phyloP scores from a whole-genome alignment of 2,329 filamentous ascomycete genomes.

The Plectosphaerella plurivora region DNA sequence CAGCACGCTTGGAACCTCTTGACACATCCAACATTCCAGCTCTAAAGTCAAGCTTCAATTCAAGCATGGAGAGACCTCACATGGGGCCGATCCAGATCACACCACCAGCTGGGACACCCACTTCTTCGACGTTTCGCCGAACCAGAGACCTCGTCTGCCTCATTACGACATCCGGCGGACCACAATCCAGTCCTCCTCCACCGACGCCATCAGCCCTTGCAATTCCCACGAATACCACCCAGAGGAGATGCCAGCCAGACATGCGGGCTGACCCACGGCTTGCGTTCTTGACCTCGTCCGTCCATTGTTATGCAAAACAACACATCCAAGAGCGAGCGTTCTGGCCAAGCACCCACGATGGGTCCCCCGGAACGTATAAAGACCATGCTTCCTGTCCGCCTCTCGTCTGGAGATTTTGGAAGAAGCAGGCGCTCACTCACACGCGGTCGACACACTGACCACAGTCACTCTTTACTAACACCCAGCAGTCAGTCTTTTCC shows the following conservation, averaged over 20 bases:
- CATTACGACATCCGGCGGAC: not conserved
- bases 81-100: too few relatives aligned
- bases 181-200: not conserved
- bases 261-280: not conserved
- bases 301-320: not conserved
- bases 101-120: not conserved
- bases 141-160: not conserved
- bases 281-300: not conserved
- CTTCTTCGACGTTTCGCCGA: not conserved
- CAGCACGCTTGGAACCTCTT: too few relatives aligned
- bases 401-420: not conserved
- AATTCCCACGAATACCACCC: not conserved
- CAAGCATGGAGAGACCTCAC: too few relatives aligned
- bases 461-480: not conserved
- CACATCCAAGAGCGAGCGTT: not conserved
- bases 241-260: not conserved
- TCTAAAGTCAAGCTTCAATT: too few relatives aligned
- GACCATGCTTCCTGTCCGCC: not conserved
- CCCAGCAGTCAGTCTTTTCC: not conserved
- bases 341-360: not conserved
- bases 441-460: not conserved
- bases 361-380: not conserved
- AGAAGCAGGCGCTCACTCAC: not conserved
- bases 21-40: too few relatives aligned
- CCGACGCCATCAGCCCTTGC: not conserved